phyloP scores from a whole-genome alignment of 768 basidiomycete species.

The Tricholoma saponaceum region DNA sequence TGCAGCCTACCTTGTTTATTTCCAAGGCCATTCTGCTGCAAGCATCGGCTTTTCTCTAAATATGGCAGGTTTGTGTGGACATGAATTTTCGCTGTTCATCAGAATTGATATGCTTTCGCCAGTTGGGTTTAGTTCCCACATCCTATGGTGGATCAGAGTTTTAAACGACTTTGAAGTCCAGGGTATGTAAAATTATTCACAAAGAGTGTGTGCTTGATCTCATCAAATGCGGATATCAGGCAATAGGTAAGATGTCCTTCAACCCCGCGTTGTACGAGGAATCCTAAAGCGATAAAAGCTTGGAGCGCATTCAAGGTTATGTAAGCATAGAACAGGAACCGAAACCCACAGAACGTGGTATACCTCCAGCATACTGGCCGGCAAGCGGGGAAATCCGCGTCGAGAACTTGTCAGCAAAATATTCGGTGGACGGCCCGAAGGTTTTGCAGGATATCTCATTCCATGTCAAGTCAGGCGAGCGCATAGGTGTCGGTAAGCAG shows the following conservation, averaged over 20 bases:
- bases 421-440: slow-evolving; percentile 49
- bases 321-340: slow-evolving; percentile 59
- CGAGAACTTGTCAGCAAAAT: slow-evolving; percentile 51
- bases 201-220: background rate
- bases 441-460: slow-evolving; percentile 54
- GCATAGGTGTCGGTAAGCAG: slow-evolving; percentile 44
- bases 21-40: slow-evolving; percentile 33
- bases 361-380: slow-evolving; percentile 67
- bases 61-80: slow-evolving; percentile 37
- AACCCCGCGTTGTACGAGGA: background rate
- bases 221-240: slow-evolving; percentile 16
- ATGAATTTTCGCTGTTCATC: slow-evolving; percentile 25
- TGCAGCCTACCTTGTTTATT: slow-evolving; percentile 53
- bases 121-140: slow-evolving; percentile 52
- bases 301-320: slow-evolving; percentile 71
- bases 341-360: slow-evolving; percentile 30
- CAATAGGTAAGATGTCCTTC: slow-evolving; percentile 31
- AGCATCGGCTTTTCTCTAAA: slow-evolving; percentile 51
- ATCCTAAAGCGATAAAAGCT: slow-evolving; percentile 19
- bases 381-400: slow-evolving; percentile 50
- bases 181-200: slow-evolving; percentile 19
- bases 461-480: slow-evolving; percentile 50
- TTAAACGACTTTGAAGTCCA: slow-evolving; percentile 43
- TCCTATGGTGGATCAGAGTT: slow-evolving; percentile 44
- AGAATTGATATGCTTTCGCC: slow-evolving; percentile 18